Percentiles rank a stretch among this genome's conserved stretches.
Evolutionary conservation across 2,329 filamentous ascomycete species (phyloP).

Genomic region (Trichoderma semiorbis): DNA sequence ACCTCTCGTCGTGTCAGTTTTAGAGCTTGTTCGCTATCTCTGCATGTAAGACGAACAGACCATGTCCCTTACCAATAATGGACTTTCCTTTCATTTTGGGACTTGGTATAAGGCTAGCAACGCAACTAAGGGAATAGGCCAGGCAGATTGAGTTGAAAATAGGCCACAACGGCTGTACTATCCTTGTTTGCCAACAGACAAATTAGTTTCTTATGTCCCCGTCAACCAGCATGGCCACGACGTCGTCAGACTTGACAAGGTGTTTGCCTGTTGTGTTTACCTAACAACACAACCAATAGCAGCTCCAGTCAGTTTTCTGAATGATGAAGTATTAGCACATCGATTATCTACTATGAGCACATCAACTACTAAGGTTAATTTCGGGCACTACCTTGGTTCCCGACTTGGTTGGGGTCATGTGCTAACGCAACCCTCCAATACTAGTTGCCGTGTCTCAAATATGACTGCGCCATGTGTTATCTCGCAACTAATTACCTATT

Average conservation of each 20-base stretch:
- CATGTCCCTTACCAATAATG: background rate
- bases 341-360: background rate
- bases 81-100: background rate
- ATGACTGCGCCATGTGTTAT: background rate
- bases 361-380: background rate
- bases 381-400: background rate
- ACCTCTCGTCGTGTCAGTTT: background rate
- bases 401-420: background rate
- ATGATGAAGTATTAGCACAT: background rate
- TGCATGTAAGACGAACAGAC: background rate
- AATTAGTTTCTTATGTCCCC: background rate
- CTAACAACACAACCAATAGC: background rate
- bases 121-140: background rate
- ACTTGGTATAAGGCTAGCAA: background rate
- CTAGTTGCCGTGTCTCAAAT: background rate
- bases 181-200: background rate
- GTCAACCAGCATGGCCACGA: background rate
- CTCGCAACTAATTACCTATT: background rate
- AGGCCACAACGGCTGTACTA: background rate
- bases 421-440: background rate
- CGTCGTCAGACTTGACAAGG: background rate
- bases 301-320: background rate
- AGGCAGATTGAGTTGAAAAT: background rate
- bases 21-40: background rate
- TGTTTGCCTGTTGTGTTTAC: background rate